A percentile compares a stretch with the other conserved stretches of the same genome.
Evolutionary conservation across 768 basidiomycete genomes (phyloP).

Genomic region (Naganishia randhawae): DNA sequence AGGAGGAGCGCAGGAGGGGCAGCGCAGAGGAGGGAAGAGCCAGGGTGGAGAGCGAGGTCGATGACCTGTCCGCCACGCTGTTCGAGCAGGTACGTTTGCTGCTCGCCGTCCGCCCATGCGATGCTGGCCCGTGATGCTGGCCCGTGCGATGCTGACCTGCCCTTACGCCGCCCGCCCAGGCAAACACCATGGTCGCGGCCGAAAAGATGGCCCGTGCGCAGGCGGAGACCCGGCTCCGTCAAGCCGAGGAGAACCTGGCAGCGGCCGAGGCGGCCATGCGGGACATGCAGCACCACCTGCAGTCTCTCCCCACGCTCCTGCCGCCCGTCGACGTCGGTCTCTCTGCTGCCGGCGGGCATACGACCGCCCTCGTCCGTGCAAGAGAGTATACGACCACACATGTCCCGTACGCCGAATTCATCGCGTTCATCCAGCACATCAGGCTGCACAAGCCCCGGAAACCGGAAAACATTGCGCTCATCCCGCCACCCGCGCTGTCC

Average conservation of each 20-base stretch:
- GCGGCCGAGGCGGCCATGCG: constrained; percentile 82
- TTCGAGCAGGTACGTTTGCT: constrained; percentile 62
- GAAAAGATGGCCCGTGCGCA: constrained; percentile 66
- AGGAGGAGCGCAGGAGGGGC: constrained; percentile 85
- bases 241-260: constrained; percentile 70
- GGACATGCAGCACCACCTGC: constrained; percentile 80
- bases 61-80: constrained; percentile 83
- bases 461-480: constrained; percentile 44
- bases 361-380: neutral
- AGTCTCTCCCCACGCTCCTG: constrained; percentile 55
- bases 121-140: neutral
- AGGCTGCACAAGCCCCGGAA: constrained; percentile 66
- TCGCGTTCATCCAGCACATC: constrained; percentile 71
- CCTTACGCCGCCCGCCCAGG: constrained; percentile 55
- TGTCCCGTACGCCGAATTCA: constrained; percentile 73
- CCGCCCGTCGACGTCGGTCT: constrained; percentile 24
- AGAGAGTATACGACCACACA: constrained; percentile 57
- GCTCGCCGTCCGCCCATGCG: too few relatives aligned
- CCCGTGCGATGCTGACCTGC: neutral
- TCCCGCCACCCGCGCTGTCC: constrained; percentile 62
- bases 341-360: neutral
- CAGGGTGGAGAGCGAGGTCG: constrained; percentile 88
- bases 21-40: constrained; percentile 78
- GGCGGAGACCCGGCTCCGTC: constrained; percentile 71
- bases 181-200: constrained; percentile 96